Percentiles rank a stretch among this genome's conserved stretches.
Conservation (phyloP, 306 rosid species). For the Sicyos baderoa region DNA sequence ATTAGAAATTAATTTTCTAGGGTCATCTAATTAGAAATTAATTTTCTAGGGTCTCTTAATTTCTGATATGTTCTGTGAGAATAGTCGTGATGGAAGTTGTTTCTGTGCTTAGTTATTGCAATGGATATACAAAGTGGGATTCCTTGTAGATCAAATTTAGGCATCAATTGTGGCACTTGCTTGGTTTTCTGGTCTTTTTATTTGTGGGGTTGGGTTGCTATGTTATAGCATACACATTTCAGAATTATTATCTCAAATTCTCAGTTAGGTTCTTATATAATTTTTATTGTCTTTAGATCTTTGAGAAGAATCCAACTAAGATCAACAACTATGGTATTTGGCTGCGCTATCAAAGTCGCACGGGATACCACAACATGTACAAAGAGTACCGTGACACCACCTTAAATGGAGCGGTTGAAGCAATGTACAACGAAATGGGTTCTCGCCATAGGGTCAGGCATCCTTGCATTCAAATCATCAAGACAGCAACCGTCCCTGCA, state of each 20-base stretch:
- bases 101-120: not conserved
- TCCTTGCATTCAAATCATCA: slow-evolving; percentile 83
- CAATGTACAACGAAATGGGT: slow-evolving; percentile 79
- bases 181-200: not conserved
- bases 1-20: too few species aligned
- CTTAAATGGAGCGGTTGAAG: slow-evolving; percentile 67
- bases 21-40: too few species aligned
- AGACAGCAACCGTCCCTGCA: slow-evolving; percentile 73
- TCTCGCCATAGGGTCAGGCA: slow-evolving; percentile 81
- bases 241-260: not conserved
- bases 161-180: not conserved
- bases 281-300: slow-evolving; percentile 38
- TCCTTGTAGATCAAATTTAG: not conserved
- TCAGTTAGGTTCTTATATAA: not conserved
- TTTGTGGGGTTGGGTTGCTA: not conserved
- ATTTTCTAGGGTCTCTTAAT: too few species aligned
- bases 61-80: too few species aligned
- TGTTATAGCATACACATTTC: not conserved
- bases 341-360: slow-evolving; percentile 82
- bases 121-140: not conserved
- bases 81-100: too few species aligned
- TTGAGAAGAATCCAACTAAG: slow-evolving; percentile 80
- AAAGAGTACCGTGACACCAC: slow-evolving; percentile 89
- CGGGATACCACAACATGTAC: slow-evolving; percentile 90
- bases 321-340: slow-evolving; percentile 82